These are phyloP conservation scores for Amanita phalloides DNA, from an alignment of 768 basidiomycete species.

Conservation along the genomic window DNA sequence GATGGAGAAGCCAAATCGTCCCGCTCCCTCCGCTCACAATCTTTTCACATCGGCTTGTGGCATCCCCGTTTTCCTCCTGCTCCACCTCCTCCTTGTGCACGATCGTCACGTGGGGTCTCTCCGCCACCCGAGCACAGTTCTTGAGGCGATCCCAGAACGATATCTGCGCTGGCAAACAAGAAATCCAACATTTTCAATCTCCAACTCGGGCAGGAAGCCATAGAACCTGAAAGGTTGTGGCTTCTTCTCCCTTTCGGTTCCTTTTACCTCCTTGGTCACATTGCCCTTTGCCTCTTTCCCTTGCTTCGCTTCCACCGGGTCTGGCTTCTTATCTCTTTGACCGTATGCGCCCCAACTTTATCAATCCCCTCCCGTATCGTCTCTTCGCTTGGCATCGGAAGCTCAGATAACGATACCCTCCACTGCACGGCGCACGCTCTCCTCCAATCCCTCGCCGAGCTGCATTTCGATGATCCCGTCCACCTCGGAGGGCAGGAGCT, in stretches of 20 bases:
- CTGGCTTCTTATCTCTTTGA: slow-evolving; percentile 15
- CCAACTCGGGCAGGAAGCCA: slow-evolving; percentile 65
- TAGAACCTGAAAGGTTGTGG: slow-evolving; percentile 51
- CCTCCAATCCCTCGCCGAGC: slow-evolving; percentile 36
- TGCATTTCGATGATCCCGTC: slow-evolving; percentile 62
- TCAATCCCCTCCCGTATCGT: slow-evolving; percentile 48
- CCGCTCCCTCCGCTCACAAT: slow-evolving; percentile 25
- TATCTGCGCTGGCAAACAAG: slow-evolving; percentile 20
- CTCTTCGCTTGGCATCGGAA: slow-evolving; percentile 42
- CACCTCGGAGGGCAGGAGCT: slow-evolving; percentile 48
- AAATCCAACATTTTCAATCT: slow-evolving; percentile 41
- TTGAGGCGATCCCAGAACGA: slow-evolving; percentile 42
- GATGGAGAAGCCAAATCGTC: slow-evolving; percentile 41
- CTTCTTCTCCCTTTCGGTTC: slow-evolving; percentile 7
- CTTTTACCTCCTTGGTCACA: no score
- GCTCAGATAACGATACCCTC: slow-evolving; percentile 37
- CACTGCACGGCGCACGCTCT: slow-evolving; percentile 47
- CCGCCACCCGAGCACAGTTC: slow-evolving; percentile 32
- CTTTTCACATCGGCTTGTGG: slow-evolving; percentile 27
- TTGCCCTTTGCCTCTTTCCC: no score
- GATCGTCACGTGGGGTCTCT: slow-evolving; percentile 77
- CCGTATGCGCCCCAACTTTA: slow-evolving; percentile 26
- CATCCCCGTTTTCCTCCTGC: not conserved
- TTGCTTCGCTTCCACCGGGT: slow-evolving; percentile 9
- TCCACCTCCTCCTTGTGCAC: slow-evolving; percentile 51